Evolutionary conservation across 2,329 filamentous ascomycete species (phyloP).

Genomic region (Herpotrichia juniperi): DNA sequence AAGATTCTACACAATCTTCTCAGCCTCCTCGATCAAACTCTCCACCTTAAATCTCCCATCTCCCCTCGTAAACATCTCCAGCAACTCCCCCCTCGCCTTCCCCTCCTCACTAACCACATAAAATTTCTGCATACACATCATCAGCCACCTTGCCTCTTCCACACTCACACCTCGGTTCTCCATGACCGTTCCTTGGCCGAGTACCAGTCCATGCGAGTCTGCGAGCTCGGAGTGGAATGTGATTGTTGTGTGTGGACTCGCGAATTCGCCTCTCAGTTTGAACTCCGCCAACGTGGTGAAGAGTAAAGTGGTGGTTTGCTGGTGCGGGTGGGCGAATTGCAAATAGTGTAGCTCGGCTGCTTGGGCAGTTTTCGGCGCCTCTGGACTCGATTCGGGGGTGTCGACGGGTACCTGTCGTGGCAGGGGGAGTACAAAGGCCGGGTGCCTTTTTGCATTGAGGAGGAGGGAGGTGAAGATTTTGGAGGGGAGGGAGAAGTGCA

Average conservation of each 20-base stretch:
- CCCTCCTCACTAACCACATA: constrained; percentile 69
- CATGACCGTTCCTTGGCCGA: constrained; percentile 83
- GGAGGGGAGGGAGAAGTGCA: constrained; percentile 83
- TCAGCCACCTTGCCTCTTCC: constrained; percentile 84
- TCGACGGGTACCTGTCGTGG: constrained; percentile 60
- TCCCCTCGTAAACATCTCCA: constrained; percentile 82
- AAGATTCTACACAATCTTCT: constrained; percentile 68
- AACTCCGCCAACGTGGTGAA: constrained; percentile 95
- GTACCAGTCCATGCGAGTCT: constrained; percentile 74
- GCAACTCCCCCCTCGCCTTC: constrained; percentile 61
- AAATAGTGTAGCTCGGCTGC: constrained; percentile 95
- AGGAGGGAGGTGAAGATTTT: constrained; percentile 77
- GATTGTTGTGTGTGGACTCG: constrained; percentile 89
- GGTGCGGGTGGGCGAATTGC: constrained; percentile 90
- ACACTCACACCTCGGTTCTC: constrained; percentile 77
- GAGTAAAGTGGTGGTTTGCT: constrained; percentile 66
- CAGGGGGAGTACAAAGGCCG: constrained; percentile 90
- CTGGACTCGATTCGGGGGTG: neutral
- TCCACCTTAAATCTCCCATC: constrained; percentile 83
- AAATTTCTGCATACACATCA: constrained; percentile 94
- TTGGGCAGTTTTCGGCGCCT: constrained; percentile 41
- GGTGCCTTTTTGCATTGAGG: constrained; percentile 72
- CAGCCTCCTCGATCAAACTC: constrained; percentile 84
- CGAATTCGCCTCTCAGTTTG: constrained; percentile 88
- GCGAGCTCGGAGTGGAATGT: constrained; percentile 88